A percentile compares a stretch with the other conserved stretches of the same genome.
Conservation (phyloP, 179 eudicot genomes). For the Corrigiola litoralis region DNA sequence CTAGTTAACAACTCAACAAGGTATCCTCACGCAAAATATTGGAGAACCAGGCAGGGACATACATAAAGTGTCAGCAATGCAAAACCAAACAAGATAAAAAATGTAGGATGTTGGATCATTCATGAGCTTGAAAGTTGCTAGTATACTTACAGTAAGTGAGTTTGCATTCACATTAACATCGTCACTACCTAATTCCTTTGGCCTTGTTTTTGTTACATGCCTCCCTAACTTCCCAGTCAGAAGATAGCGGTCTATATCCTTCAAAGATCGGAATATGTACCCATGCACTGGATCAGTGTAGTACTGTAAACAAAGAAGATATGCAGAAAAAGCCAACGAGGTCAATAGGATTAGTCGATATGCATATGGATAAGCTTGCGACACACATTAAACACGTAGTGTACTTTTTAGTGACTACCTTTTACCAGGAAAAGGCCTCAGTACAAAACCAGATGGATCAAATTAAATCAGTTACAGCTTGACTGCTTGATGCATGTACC, state of each 20-base stretch:
- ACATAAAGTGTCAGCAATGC: no score
- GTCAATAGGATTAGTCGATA: neutral
- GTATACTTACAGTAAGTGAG: constrained; percentile 23
- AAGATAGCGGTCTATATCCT: constrained; percentile 48
- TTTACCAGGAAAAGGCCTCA: no score
- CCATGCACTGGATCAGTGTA: constrained; percentile 43
- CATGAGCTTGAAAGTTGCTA: neutral
- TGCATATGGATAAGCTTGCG: neutral
- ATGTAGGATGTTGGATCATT: no score
- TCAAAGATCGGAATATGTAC: constrained; percentile 41
- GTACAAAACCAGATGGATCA: neutral
- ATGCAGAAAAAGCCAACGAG: neutral
- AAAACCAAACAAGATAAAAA: no score
- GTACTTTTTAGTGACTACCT: no score
- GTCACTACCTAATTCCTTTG: constrained; percentile 13
- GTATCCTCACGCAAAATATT: no score
- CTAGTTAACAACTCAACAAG: no score
- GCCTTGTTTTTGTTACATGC: constrained; percentile 32
- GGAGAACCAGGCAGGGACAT: no score
- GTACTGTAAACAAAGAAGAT: constrained; percentile 23
- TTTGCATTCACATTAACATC: neutral
- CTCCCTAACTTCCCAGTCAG: constrained; percentile 40
- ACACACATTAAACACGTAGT: no score
- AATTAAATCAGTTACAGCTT: no score
- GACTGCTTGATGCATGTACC: no score